Percentiles rank a stretch among this genome's conserved stretches.
These are phyloP conservation scores for Aspergillus biplanus DNA, from an alignment of 495 filamentous ascomycete species.

Conservation along the genomic window DNA sequence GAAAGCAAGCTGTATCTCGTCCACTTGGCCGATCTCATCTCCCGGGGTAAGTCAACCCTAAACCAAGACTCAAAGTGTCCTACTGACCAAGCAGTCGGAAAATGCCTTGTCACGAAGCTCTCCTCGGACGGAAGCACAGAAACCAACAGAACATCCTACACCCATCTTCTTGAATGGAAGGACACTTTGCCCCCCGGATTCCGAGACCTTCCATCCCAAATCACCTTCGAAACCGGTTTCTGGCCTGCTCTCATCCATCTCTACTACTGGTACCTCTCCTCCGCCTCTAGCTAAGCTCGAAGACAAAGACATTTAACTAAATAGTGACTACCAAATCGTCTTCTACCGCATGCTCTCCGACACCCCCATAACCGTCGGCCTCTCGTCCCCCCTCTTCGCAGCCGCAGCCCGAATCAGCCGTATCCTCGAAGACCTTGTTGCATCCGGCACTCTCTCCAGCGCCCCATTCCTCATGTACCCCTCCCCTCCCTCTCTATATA, in stretches of 20 bases:
- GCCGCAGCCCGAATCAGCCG: slow-evolving; percentile 5
- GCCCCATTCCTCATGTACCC: slow-evolving; percentile 10
- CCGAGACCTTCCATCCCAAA: neutral
- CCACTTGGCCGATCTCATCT: slow-evolving; percentile 7
- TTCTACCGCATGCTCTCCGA: slow-evolving; percentile 15
- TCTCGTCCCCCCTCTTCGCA: neutral
- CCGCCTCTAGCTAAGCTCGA: neutral
- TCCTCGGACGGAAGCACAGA: neutral
- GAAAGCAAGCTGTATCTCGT: slow-evolving; percentile 7
- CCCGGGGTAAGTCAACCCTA: neutral
- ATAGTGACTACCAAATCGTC: slow-evolving; percentile 13
- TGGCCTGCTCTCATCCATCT: slow-evolving; percentile 4
- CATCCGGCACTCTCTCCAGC: neutral
- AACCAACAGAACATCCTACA: neutral
- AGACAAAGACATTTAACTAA: neutral
- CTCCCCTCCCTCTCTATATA: neutral
- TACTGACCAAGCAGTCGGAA: neutral
- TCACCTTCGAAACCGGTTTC: slow-evolving; percentile 1
- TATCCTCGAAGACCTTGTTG: slow-evolving; percentile 5
- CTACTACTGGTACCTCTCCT: neutral
- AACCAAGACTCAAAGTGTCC: neutral
- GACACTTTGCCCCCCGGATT: neutral
- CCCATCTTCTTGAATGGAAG: slow-evolving; percentile 4
- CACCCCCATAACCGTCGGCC: slow-evolving; percentile 5
- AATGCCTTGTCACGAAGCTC: slow-evolving; percentile 10